Base-by-base conservation (phyloP, 2,329 filamentous ascomycete species). In the Biscogniauxia marginata region DNA sequence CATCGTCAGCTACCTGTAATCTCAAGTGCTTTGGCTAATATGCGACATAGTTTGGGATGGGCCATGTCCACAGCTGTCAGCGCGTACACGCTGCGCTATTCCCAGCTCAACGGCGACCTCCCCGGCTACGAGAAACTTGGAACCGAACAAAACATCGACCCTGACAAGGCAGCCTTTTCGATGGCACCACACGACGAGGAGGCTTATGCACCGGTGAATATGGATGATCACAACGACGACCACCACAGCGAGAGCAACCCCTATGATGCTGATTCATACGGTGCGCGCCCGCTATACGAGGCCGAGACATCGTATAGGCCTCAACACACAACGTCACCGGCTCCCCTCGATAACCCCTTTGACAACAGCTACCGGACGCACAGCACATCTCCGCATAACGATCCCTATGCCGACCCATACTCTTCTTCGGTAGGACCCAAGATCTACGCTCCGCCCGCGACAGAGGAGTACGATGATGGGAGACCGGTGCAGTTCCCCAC, bases 151-250 rank as follows among this genome's bases (percentile, higher is more conserved):
- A 82, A 83, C 73, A 87, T 87, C 63, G 85, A 88, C 68, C 85
- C 85, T 0, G 85, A 88, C 71, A 87, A 87, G 75, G 84, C 85
- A 23, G 85, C 85, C 57, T 88, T 88, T 73, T 86, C 84, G 55
- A 86, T 85, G 71, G 83, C 83, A 13, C 83, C 84, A n/a, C 82
- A 85, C 66, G 84, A 85, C 64, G 85, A 88, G 61, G 85, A 87
- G 66, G 80, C 82, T 46, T 88, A 88, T 65, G 82, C 84, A 50
- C 83, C 82, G 13, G 79, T 87, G 59, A 79, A 85, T 70, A 76
- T 78, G 73, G 77, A 83, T 55, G 80, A 84, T 64, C 77, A 84
- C 59, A 71, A 75, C 54, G 76, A 81, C 53, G 69, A 75, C 63
- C 70, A 73, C 59, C 67, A 71, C 61, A 69, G 73, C 60, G 64